Percentiles rank a stretch among this genome's conserved stretches.
Conservation (phyloP, 108 stramenopile species). For the Nitzschia inconspicua region DNA sequence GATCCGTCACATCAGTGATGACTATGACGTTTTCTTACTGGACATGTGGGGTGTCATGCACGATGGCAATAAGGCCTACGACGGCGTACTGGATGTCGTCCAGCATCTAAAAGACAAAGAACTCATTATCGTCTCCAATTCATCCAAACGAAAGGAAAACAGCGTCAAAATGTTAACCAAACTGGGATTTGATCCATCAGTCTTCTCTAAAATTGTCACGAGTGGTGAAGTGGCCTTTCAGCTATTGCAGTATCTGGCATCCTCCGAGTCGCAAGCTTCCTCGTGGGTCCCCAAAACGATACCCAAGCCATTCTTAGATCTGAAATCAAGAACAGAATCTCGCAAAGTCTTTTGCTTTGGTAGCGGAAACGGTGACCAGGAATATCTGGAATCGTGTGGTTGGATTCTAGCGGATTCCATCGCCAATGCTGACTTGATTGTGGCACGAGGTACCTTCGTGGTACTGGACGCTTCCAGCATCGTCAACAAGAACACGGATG, state of each 20-base stretch:
- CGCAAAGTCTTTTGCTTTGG: conserved; percentile 73
- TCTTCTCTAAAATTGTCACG: conserved; percentile 73
- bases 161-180: conserved; percentile 48
- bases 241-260: conserved; percentile 18
- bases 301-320: conserved; percentile 6
- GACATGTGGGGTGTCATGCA: conserved; percentile 97
- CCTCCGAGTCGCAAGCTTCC: neutral
- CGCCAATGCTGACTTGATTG: conserved; percentile 82
- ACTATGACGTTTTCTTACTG: conserved; percentile 80
- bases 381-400: conserved; percentile 75
- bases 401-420: conserved; percentile 62
- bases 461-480: conserved; percentile 35
- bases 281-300: conserved; percentile 9
- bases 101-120: conserved; percentile 57
- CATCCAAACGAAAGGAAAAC: conserved; percentile 68
- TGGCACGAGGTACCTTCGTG: conserved; percentile 83
- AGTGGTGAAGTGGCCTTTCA: conserved; percentile 73
- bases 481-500: conserved; percentile 11
- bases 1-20: conserved; percentile 38
- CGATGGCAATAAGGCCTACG: conserved; percentile 76
- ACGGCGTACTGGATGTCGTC: conserved; percentile 75
- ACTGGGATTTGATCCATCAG: conserved; percentile 57
- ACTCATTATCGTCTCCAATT: conserved; percentile 85
- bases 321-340: neutral
- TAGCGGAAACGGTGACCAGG: conserved; percentile 87